Evolutionary conservation across 805 yeast genomes (phyloP), one percentile per base, ranked within the genome.

Genomic region (Lipomyces oligophaga): DNA sequence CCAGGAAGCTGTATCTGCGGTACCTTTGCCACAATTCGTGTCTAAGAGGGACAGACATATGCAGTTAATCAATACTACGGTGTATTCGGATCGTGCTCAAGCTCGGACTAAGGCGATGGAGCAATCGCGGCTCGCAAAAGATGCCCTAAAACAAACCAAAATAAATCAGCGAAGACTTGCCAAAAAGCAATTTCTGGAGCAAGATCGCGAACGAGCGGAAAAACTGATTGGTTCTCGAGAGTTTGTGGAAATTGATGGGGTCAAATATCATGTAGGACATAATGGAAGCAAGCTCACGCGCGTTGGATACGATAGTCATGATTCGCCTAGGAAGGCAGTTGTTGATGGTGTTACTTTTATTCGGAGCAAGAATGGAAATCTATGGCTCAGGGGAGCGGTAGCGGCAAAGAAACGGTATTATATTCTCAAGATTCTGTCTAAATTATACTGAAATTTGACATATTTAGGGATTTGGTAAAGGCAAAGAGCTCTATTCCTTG

Each of bases 211-310:
- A 44, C 47, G 58, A 37, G 43, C 51, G 11, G 39, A 34, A 22
- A 31, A 39, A 7, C 42, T 42, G 8, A 35, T 44, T 36, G 49
- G 40, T 3, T 30, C 41, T 24, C 32, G 19, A 42, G 41, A 44
- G 16, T 13, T 18, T 4, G 48, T 57, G 10, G 62, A 60, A 19
- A 55, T 61, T 22, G 57, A 55, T 16, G 61, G 62, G 6, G 49
- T 60, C n/a, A 47, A 54, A 37, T 61, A 61, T 38, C 35, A 35
- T 15, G 38, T 51, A 13, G 24, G 43, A 21, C 42, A 47, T 13
- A 47, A 43, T 27, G 65, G 62, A 10, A 52, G 55, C 35, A 60
- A 60, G 44, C 50, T 61, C n/a, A 42, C 57, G 4, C 41, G 59
- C 3, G 35, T 45, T 10, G 32, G 45, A 8, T 48, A 45, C 35